phyloP scores from a whole-genome alignment of 2,329 filamentous ascomycete species.

The Trichoderma aggressivum region DNA sequence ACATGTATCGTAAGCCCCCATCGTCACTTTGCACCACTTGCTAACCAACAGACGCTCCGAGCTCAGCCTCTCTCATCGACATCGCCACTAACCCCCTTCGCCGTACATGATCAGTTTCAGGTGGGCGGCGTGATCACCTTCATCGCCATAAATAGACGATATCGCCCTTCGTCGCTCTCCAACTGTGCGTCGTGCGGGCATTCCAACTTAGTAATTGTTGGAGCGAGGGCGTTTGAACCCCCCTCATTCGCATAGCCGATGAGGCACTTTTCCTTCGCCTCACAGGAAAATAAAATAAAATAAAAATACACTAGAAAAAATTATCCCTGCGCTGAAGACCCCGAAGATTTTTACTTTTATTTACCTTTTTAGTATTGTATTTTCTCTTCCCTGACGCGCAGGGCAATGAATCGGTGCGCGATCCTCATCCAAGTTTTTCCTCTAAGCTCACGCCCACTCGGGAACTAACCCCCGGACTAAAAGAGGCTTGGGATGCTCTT shows the following conservation, averaged over 20 bases:
- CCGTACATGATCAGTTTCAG: constrained; percentile 3
- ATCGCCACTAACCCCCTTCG: constrained; percentile 8
- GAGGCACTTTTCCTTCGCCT: not conserved
- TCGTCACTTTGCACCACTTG: not conserved
- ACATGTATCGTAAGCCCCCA: constrained; percentile 1
- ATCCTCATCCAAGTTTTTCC: constrained; percentile 41
- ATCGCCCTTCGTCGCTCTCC: not conserved
- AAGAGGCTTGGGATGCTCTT: constrained; percentile 14
- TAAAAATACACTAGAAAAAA: not conserved
- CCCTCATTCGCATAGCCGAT: constrained; percentile 1
- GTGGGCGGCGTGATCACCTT: constrained; percentile 13
- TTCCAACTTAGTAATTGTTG: not conserved
- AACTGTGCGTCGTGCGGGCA: not conserved
- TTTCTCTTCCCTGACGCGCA: not conserved
- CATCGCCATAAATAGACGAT: constrained; percentile 9
- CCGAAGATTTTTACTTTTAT: not conserved
- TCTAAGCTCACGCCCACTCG: constrained; percentile 11
- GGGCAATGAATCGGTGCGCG: constrained; percentile 9
- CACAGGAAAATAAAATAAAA: not conserved
- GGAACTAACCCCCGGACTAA: not conserved
- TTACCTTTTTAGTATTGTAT: not conserved
- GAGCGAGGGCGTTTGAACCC: not conserved
- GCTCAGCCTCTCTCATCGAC: not conserved
- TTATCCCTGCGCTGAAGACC: not conserved
- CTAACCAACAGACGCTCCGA: not conserved